Base-by-base conservation (phyloP, 169 alveolate species). In the Plasmodium vinckei region DNA sequence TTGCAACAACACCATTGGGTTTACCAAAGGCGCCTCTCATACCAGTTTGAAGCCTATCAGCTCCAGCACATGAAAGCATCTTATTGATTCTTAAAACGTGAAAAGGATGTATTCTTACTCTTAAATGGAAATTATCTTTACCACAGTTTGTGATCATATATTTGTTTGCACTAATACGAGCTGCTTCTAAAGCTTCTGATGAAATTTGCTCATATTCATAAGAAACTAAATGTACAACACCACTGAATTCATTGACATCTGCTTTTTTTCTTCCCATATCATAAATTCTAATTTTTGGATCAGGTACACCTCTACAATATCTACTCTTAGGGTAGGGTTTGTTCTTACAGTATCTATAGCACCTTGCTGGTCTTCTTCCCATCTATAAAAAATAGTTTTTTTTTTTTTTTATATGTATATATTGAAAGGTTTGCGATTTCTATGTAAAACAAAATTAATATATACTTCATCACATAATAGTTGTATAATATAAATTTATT, bases 21-120 rank as follows among this genome's bases (percentile, higher is more conserved):
- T 99, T 99, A 70, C 99, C 99, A 92, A 96, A 99, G 84, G 99
- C 99, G 42, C 99, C 99, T 92, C 99, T 97, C 99, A 99, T 99
- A 91, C 99, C 99, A n/a, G 99, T 96, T 92, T 98, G 99, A 64
- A 98, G 98, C 94, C 99, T 95, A 97, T 98, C 99, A 47, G 99
- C 99, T 69, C 99, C 99, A 47, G 99, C 99, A 94, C 99, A 99
- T 56, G 99, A 97, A 96, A 99, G 99, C 99, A 98, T 99, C 92
- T 99, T 99, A 96, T 99, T 99, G 95, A 99, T 98, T 87, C 99
- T 98, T 86, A 98, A 94, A 73, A 99, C 99, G 95, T 99, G 99
- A 99, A 98, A 98, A 19, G 99, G 99, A 92, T 99, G 99, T 5
- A 97, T 99, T 89, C 99, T 96, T 72, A 98, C 96, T 91, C 99